These are phyloP conservation scores for Chondrus crispus DNA, from an alignment of 23 red algal species.

Conservation along the genomic window DNA sequence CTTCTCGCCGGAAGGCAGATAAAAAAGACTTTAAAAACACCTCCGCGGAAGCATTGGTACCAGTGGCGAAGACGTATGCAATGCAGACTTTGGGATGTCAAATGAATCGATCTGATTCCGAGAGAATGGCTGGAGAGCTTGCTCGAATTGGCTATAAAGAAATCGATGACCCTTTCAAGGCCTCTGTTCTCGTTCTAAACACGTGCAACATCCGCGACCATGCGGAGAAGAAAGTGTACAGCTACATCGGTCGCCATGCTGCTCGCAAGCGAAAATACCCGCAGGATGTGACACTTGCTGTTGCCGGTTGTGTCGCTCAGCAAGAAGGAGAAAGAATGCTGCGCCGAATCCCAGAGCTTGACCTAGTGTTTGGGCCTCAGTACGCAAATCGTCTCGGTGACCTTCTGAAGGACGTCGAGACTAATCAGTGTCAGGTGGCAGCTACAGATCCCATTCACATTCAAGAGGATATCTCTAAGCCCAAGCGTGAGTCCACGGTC, in stretches of 20 bases:
- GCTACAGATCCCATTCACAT: slow-evolving; percentile 95
- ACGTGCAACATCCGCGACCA: slow-evolving; percentile 97
- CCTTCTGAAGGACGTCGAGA: slow-evolving; percentile 78
- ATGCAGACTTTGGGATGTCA: slow-evolving; percentile 92
- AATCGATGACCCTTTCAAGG: slow-evolving; percentile 58
- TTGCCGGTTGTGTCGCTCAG: slow-evolving; percentile 97
- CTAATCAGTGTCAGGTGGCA: slow-evolving; percentile 81
- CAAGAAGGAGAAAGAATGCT: slow-evolving; percentile 93
- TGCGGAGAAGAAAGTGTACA: slow-evolving; percentile 94
- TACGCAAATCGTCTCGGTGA: slow-evolving; percentile 89
- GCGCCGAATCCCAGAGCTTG: slow-evolving; percentile 89
- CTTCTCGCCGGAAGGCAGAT: not conserved
- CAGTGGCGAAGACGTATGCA: slow-evolving; percentile 38
- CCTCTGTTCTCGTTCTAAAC: slow-evolving; percentile 81
- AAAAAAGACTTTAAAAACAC: not conserved
- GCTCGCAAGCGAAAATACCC: slow-evolving; percentile 55
- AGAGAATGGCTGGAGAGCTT: slow-evolving; percentile 88
- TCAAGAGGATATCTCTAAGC: slow-evolving; percentile 86
- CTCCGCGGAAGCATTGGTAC: not conserved
- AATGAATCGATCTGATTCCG: slow-evolving; percentile 95
- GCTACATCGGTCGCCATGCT: slow-evolving; percentile 68
- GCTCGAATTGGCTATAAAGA: slow-evolving; percentile 51
- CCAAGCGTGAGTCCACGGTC: slow-evolving; percentile 61
- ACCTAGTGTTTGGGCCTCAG: slow-evolving; percentile 95
- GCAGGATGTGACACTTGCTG: slow-evolving; percentile 74